Conservation (phyloP, 495 filamentous ascomycete species). For the Talaromyces adpressus region DNA sequence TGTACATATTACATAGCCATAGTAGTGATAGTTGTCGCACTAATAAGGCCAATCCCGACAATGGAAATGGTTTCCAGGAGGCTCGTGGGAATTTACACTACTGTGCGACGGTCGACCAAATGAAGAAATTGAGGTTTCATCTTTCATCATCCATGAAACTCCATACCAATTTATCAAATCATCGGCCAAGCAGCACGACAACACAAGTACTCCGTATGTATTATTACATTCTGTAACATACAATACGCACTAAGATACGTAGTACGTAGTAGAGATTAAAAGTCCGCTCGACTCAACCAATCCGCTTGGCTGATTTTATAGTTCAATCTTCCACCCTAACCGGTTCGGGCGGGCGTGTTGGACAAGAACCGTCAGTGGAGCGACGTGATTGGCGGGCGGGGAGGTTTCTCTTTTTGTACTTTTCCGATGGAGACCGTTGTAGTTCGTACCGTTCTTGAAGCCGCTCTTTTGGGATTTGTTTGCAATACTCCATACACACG, state of each 20-base stretch:
- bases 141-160: neutral
- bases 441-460: neutral
- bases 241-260: neutral
- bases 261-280: neutral
- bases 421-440: neutral
- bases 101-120: neutral
- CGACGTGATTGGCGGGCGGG: neutral
- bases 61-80: neutral
- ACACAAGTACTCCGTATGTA: neutral
- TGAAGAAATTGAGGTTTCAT: neutral
- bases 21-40: neutral
- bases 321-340: neutral
- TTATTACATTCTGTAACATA: neutral
- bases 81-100: neutral
- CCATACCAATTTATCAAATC: neutral
- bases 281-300: neutral
- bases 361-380: neutral
- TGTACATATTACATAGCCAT: neutral
- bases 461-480: neutral
- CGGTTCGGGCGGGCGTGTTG: neutral
- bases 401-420: neutral
- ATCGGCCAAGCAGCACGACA: neutral
- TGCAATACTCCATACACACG: neutral
- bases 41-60: neutral
- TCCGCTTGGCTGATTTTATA: neutral